phyloP scores from a whole-genome alignment of 2,329 filamentous ascomycete genomes.

The Ploettnerulaceae sp. region DNA sequence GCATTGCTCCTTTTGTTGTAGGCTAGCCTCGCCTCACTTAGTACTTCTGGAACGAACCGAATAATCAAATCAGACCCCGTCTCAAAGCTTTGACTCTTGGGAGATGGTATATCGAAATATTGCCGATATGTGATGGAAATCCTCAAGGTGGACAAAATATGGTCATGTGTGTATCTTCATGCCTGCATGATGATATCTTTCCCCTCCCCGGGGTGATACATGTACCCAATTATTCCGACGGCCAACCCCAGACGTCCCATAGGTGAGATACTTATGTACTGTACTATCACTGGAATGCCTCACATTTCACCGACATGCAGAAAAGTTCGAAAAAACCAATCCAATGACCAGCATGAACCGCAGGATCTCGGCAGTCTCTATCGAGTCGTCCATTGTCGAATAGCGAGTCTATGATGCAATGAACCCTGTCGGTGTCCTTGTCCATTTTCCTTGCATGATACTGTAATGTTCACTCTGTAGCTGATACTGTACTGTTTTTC shows the following conservation, averaged over 20 bases:
- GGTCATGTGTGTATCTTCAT: conserved; percentile 1
- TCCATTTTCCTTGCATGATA: conserved; percentile 10
- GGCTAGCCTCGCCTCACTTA: too few species aligned
- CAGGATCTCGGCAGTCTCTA: conserved; percentile 6
- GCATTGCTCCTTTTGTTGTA: neutral
- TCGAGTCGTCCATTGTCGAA: conserved; percentile 15
- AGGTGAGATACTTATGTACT: too few species aligned
- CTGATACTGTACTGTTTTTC: too few species aligned
- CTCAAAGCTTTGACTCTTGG: neutral
- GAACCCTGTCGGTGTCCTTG: conserved; percentile 8
- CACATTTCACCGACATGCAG: conserved; percentile 1
- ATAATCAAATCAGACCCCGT: conserved; percentile 3
- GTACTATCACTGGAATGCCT: too few species aligned
- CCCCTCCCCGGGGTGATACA: conserved; percentile 2
- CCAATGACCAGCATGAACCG: conserved; percentile 7
- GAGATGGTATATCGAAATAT: neutral
- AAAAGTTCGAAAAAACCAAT: too few species aligned
- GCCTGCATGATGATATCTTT: conserved; percentile 1
- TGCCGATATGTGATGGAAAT: conserved; percentile 8
- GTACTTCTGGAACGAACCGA: too few species aligned
- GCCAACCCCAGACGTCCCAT: conserved; percentile 5
- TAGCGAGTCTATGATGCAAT: conserved; percentile 4
- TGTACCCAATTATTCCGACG: neutral
- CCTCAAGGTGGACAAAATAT: neutral
- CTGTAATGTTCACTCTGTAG: neutral